Percentiles rank a stretch among this genome's conserved stretches.
Conservation (phyloP, 345 rosid species). For the Salix brachista region DNA sequence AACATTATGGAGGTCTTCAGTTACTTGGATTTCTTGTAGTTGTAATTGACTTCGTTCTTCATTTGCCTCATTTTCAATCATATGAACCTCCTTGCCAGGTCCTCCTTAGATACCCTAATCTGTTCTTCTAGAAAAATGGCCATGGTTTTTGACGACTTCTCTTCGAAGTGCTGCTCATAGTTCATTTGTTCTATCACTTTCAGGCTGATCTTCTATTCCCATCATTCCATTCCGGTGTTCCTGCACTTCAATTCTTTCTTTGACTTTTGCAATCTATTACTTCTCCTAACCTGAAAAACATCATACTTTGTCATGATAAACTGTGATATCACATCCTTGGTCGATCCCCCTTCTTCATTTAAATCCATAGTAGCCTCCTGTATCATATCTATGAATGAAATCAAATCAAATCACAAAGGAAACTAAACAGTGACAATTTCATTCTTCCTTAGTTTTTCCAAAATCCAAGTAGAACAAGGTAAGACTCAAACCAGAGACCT, state of each 20-base stretch:
- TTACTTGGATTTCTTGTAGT: background rate
- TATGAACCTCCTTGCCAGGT: background rate
- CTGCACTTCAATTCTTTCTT: background rate
- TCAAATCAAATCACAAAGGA: background rate
- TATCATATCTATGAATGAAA: slow-evolving; percentile 14
- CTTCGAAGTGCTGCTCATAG: background rate
- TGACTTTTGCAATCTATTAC: background rate
- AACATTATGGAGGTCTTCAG: background rate
- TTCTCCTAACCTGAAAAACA: background rate
- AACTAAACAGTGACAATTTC: background rate
- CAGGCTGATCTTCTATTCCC: background rate
- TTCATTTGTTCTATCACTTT: background rate
- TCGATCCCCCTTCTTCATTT: slow-evolving; percentile 17
- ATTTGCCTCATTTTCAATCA: background rate
- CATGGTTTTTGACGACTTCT: background rate
- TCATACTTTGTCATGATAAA: slow-evolving; percentile 13
- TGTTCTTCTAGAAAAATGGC: background rate
- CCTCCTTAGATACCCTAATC: background rate
- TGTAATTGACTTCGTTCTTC: background rate
- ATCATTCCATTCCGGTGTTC: background rate
- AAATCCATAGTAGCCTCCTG: slow-evolving; percentile 12
- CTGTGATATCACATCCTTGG: slow-evolving; percentile 15
- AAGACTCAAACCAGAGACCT: background rate
- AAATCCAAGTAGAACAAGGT: background rate
- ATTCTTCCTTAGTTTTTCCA: background rate